A percentile compares a stretch with the other conserved stretches of the same genome.
These are phyloP conservation scores for Yamadazyma pseudoaaseri DNA, from an alignment of 1,139 yeast species.

Conservation along the genomic window DNA sequence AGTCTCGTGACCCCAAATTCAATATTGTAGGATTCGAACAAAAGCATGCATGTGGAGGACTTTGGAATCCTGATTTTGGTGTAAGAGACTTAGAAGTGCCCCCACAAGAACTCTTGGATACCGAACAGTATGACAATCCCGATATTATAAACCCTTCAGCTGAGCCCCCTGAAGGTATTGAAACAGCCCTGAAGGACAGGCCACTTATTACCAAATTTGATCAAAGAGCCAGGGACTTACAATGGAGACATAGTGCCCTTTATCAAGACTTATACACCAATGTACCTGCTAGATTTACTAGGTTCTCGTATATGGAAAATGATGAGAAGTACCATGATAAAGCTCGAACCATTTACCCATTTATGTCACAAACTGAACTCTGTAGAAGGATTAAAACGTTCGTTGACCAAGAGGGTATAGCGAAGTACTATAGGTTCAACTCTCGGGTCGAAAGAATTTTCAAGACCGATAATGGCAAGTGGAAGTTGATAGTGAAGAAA, in stretches of 20 bases:
- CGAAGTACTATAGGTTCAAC: conserved; percentile 33
- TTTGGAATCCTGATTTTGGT: conserved; percentile 29
- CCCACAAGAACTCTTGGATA: conserved; percentile 27
- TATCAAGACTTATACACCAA: conserved; percentile 46
- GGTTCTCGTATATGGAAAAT: conserved; percentile 39
- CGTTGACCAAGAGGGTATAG: conserved; percentile 27
- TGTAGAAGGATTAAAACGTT: conserved; percentile 27
- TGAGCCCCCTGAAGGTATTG: conserved; percentile 18
- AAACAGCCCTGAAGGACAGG: conserved; percentile 14
- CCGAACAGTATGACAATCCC: conserved; percentile 27
- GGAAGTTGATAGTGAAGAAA: conserved; percentile 41
- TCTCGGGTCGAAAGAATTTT: conserved; percentile 38
- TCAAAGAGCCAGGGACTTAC: conserved; percentile 18
- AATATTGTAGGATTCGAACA: conserved; percentile 35
- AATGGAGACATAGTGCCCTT: conserved; percentile 44
- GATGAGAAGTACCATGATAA: conserved; percentile 26
- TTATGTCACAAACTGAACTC: conserved; percentile 41
- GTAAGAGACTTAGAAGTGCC: conserved; percentile 27
- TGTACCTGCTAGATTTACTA: conserved; percentile 41
- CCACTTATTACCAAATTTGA: conserved; percentile 17
- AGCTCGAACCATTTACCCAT: conserved; percentile 32
- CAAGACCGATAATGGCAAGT: conserved; percentile 31
- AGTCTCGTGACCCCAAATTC: conserved; percentile 20
- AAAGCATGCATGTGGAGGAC: conserved; percentile 31
- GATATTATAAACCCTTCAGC: conserved; percentile 23